Percentiles rank a stretch among this genome's conserved stretches.
Conservation (phyloP, 1,284 basidiomycete species). For the Coriolopsis trogii region DNA sequence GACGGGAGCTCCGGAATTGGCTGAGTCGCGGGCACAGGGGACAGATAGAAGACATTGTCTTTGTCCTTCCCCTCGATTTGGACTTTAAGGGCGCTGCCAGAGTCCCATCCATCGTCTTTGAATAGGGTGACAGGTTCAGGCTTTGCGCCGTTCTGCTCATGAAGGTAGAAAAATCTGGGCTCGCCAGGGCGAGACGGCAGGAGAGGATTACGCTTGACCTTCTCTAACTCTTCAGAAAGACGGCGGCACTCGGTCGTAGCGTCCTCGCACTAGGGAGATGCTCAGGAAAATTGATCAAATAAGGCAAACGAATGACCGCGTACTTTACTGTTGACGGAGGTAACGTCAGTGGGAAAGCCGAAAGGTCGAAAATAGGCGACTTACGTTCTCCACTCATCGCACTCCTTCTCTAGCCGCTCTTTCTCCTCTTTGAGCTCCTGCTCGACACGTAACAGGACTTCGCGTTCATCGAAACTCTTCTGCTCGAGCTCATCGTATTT, state of each 20-base stretch:
- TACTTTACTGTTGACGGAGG: conserved; percentile 40
- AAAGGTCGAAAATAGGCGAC: conserved; percentile 13
- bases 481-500: conserved; percentile 28
- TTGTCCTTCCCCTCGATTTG: conserved; percentile 26
- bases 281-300: conserved; percentile 8
- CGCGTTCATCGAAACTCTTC: conserved; percentile 39
- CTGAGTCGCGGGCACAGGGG: conserved; percentile 38
- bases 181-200: conserved; percentile 30
- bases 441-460: conserved; percentile 38
- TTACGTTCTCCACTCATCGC: conserved; percentile 42
- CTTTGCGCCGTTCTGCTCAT: conserved; percentile 29
- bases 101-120: conserved; percentile 24
- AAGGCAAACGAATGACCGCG: conserved; percentile 23
- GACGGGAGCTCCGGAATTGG: conserved; percentile 37
- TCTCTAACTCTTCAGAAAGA: conserved; percentile 34
- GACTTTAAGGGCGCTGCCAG: conserved; percentile 25
- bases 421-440: conserved; percentile 39
- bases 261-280: conserved; percentile 34
- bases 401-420: conserved; percentile 39
- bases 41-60: conserved; percentile 40
- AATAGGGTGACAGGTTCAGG: conserved; percentile 30
- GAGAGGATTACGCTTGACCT: conserved; percentile 27
- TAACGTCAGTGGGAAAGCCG: conserved; percentile 8
- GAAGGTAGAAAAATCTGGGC: conserved; percentile 33
- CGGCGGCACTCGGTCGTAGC: conserved; percentile 34